Evolutionary conservation across 352 stramenopile genomes (phyloP), one percentile per base, ranked within the genome.

Genomic region (Pythium aquatile): DNA sequence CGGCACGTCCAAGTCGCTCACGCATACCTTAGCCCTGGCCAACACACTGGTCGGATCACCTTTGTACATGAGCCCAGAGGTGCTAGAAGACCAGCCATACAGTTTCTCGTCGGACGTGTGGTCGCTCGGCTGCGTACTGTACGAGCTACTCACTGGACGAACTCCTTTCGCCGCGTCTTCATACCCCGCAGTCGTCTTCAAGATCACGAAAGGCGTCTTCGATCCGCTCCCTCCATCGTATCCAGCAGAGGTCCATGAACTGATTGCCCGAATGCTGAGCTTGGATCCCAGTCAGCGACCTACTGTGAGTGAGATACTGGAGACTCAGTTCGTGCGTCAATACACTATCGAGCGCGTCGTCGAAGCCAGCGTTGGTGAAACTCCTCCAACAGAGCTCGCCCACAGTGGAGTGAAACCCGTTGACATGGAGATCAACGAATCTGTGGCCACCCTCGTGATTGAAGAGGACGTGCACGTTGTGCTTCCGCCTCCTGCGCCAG

Each of bases 121-220:
- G 85, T 89, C 83, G 2, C 78, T 93, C 26, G 85, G 94, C 0
- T 98, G 85, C 48, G 70, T 94, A 2, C 37, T 94, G 24, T 92
- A 90, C 57, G 85, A 94, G 58, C 62, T 92, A 14, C 55, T 94
- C 10, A 70, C 72, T 1, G 66, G 70, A 11, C 57, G 63, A 14
- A 70, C 74, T 5, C 72, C 83, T 3, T 99, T 99, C 51, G 29
- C 42, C 26, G 79, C 72, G 4, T 56, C 63, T 37, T 79, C 66
- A 5, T 87, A 84, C 54, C 74, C 78, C 10, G 78, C 69, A 29
- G 76, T 87, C 7, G 78, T 87, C 2, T 73, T 72, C 11, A 73
- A 73, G 37, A 78, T 87, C 33, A 84, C 69, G 3, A 74, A 74
- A 44, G 74, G 69, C 17, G 33, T 63, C 29, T 84, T 72, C 33